These are phyloP conservation scores for Sodiomyces alkalinus DNA, from an alignment of 2,329 filamentous ascomycete species.

Conservation along the genomic window DNA sequence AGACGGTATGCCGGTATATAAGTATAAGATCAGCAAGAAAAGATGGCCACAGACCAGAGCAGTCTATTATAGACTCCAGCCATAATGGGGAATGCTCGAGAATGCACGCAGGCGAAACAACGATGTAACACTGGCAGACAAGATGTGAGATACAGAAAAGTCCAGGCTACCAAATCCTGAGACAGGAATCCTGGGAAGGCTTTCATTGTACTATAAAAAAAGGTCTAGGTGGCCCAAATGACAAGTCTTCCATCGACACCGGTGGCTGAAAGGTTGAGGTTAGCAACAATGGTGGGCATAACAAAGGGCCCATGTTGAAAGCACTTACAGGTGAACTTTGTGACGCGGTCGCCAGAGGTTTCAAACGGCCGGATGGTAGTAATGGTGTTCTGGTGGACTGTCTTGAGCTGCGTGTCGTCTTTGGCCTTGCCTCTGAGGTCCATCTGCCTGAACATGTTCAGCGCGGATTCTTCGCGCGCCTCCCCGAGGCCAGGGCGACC, in stretches of 20 bases:
- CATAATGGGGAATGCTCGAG: neutral
- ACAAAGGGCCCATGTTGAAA: conserved; percentile 8
- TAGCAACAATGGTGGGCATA: conserved; percentile 6
- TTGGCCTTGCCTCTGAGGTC: conserved; percentile 87
- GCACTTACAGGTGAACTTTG: conserved; percentile 74
- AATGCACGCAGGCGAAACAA: too few species aligned
- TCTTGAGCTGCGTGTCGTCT: conserved; percentile 89
- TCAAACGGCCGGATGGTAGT: conserved; percentile 69
- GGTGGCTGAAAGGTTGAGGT: conserved; percentile 38
- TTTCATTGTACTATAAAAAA: conserved; percentile 1
- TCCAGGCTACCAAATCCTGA: too few species aligned
- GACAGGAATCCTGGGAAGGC: neutral
- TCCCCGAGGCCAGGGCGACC: conserved; percentile 43
- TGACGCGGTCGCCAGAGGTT: conserved; percentile 45
- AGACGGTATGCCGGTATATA: too few species aligned
- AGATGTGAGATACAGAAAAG: too few species aligned
- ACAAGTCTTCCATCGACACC: conserved; percentile 74
- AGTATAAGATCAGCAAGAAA: too few species aligned
- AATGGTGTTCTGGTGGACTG: conserved; percentile 93
- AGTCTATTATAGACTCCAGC: too few species aligned
- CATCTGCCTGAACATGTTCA: conserved; percentile 99
- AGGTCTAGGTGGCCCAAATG: conserved; percentile 51
- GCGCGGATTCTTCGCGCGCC: conserved; percentile 70
- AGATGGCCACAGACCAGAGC: too few species aligned
- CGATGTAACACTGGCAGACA: too few species aligned